These are phyloP conservation scores for Nakaseomyces kungkrabaensis DNA, from an alignment of 1,139 yeast species.

Conservation along the genomic window DNA sequence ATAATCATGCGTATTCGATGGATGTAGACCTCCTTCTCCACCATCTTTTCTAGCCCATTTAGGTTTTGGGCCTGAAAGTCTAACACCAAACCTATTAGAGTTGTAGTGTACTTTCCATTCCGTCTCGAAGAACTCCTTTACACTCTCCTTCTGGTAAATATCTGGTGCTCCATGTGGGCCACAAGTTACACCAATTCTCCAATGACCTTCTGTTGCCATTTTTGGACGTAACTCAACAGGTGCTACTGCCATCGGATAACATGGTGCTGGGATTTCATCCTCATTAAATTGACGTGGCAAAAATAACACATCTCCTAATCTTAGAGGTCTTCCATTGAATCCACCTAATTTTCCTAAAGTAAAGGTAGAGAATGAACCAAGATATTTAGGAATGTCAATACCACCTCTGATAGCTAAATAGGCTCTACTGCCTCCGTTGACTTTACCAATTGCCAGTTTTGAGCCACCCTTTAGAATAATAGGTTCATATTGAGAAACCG, in stretches of 20 bases:
- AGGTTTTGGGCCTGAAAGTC: slow-evolving; percentile 92
- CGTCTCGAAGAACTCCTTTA: slow-evolving; percentile 60
- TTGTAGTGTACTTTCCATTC: slow-evolving; percentile 95
- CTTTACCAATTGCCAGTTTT: slow-evolving; percentile 68
- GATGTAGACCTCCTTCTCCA: slow-evolving; percentile 97
- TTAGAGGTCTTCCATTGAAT: slow-evolving; percentile 81
- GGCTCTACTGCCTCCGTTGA: slow-evolving; percentile 74
- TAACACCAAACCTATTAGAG: slow-evolving; percentile 91
- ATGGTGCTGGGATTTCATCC: slow-evolving; percentile 61
- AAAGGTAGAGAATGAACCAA: slow-evolving; percentile 94
- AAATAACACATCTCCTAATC: slow-evolving; percentile 84
- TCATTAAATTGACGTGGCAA: slow-evolving; percentile 61
- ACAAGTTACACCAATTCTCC: slow-evolving; percentile 88
- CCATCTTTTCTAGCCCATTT: slow-evolving; percentile 96
- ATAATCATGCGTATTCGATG: slow-evolving; percentile 95
- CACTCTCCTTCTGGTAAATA: slow-evolving; percentile 70
- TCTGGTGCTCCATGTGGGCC: slow-evolving; percentile 99
- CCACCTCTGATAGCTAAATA: slow-evolving; percentile 90
- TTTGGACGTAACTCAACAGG: slow-evolving; percentile 53
- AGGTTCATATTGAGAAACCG: slow-evolving; percentile 62
- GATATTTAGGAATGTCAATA: slow-evolving; percentile 83
- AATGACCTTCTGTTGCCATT: slow-evolving; percentile 41
- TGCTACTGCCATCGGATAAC: slow-evolving; percentile 47
- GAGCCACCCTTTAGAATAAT: slow-evolving; percentile 63
- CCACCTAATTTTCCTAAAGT: slow-evolving; percentile 95